A percentile compares a stretch with the other conserved stretches of the same genome.
Evolutionary conservation across 805 yeast genomes (phyloP).

Genomic region (Myxozyma vanderwaltii): DNA sequence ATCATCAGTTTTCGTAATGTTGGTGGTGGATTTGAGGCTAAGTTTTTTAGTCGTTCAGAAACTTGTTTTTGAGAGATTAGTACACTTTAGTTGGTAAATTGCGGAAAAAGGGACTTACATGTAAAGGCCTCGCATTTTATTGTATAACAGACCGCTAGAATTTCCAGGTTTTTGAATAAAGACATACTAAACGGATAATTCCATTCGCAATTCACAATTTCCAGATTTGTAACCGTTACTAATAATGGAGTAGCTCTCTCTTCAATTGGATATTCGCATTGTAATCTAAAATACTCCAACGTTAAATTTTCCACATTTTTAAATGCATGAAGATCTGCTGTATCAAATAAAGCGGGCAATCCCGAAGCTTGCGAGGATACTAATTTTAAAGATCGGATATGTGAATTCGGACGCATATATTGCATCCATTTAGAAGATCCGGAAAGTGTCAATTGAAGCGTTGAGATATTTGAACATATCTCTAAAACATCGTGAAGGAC

Average conservation of each 20-base stretch:
- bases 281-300: slow-evolving; percentile 26
- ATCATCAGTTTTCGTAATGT: slow-evolving; percentile 8
- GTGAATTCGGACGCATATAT: slow-evolving; percentile 17
- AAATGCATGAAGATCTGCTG: slow-evolving; percentile 26
- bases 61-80: background rate
- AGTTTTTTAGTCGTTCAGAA: slow-evolving; percentile 29
- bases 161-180: slow-evolving; percentile 12
- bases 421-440: slow-evolving; percentile 33
- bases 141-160: slow-evolving; percentile 18
- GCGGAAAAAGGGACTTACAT: slow-evolving; percentile 1
- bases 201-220: slow-evolving; percentile 31
- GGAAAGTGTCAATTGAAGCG: slow-evolving; percentile 21
- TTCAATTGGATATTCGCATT: slow-evolving; percentile 27
- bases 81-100: background rate
- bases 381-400: slow-evolving; percentile 10
- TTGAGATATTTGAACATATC: slow-evolving; percentile 12
- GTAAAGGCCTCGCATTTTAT: slow-evolving; percentile 30
- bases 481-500: slow-evolving; percentile 16
- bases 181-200: slow-evolving; percentile 32
- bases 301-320: slow-evolving; percentile 10
- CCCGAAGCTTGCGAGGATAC: slow-evolving; percentile 15
- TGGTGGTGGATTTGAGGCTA: slow-evolving; percentile 27
- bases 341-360: slow-evolving; percentile 24
- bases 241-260: slow-evolving; percentile 18
- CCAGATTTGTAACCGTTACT: slow-evolving; percentile 15